Percentiles rank a stretch among this genome's conserved stretches.
Evolutionary conservation across 2,329 filamentous ascomycete species (phyloP).

Genomic region (Claviceps maximensis): DNA sequence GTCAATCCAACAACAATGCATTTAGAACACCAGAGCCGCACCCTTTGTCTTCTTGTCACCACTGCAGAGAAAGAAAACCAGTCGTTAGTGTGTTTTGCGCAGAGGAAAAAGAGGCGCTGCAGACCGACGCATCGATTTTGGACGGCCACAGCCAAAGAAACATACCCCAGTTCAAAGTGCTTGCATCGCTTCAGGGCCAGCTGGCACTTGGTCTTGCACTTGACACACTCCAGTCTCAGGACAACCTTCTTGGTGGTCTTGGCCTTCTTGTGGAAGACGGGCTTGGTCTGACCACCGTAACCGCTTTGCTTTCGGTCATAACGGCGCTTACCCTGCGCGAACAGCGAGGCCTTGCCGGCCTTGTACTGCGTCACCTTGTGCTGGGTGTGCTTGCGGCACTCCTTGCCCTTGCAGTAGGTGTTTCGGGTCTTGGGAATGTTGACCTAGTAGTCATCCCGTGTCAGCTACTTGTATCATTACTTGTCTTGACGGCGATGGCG

Average conservation of each 20-base stretch:
- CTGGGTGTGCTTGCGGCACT: constrained; percentile 83
- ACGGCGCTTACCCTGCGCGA: constrained; percentile 98
- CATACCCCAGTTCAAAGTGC: constrained; percentile 99
- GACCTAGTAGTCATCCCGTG: constrained; percentile 43
- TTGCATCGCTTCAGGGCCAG: constrained; percentile 99
- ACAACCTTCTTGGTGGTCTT: constrained; percentile 99
- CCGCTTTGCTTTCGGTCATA: constrained; percentile 98
- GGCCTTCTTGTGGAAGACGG: constrained; percentile 99
- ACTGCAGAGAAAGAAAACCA: constrained; percentile 34
- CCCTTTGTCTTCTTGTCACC: constrained; percentile 99
- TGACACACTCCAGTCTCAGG: constrained; percentile 91
- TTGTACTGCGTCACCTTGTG: constrained; percentile 97
- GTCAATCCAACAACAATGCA: constrained; percentile 27
- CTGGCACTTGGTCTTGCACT: constrained; percentile 97
- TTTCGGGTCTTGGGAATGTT: constrained; percentile 97
- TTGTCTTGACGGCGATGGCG: not conserved
- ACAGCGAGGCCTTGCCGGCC: constrained; percentile 89
- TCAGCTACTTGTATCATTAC: constrained; percentile 3
- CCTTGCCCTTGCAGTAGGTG: constrained; percentile 95
- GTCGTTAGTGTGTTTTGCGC: not conserved
- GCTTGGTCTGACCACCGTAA: constrained; percentile 99
- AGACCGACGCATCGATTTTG: not conserved
- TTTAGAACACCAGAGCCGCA: constrained; percentile 98
- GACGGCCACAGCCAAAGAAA: constrained; percentile 13
- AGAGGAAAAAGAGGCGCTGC: not conserved